Evolutionary conservation across 768 basidiomycete genomes (phyloP), one percentile per base, ranked within the genome.

Genomic region (Phlebiopsis flavidoalba): DNA sequence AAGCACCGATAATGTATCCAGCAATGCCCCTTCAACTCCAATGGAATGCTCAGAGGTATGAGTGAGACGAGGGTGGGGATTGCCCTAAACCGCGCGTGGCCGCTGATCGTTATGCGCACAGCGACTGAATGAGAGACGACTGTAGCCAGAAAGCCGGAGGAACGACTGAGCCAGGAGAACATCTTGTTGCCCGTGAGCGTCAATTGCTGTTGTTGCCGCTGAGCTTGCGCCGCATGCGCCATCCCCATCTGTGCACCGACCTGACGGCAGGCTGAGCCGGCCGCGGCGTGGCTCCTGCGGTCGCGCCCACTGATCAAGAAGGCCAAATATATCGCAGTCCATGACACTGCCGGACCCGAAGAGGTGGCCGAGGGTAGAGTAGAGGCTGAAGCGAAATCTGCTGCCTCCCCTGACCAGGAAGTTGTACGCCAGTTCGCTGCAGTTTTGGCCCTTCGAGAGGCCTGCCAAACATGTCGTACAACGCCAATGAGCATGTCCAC

Each of bases 401-500:
- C 84, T 1, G 84, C 83, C n/a, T n/a, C 87, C 88, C 40, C 87
- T 77, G 15, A 86, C 87, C 71, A 97, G 81, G 72, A 95, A 95
- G 71, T 95, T 94, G 76, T 93, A 93, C 0, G 91, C 88, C 11
- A 91, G 77, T 67, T 93, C 89, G 65, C 91, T 92, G 66, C 91
- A 91, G 65, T 88, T 87, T 60, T 88, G 87, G 0, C 94, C 94
- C 55, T 89, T 88, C 2, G 92, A 83, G 26, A 95, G 78, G 21
- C 95, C 92, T 8, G 83, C 79, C 33, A 97, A n/a, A 76, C 95
- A 95, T 95, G 66, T 95, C 91, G 69, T 93, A 94, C 55, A 94
- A 73, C 0, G 91, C 90, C 65, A n/a, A 85, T 86, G 45, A 87
- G 79, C 84, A 93, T 87, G 1, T 83, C 82, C 6, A 82, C 68